Evolutionary conservation across 768 basidiomycete species (phyloP), one percentile per base, ranked within the genome.

Genomic region (Phanerochaete carnosa): DNA sequence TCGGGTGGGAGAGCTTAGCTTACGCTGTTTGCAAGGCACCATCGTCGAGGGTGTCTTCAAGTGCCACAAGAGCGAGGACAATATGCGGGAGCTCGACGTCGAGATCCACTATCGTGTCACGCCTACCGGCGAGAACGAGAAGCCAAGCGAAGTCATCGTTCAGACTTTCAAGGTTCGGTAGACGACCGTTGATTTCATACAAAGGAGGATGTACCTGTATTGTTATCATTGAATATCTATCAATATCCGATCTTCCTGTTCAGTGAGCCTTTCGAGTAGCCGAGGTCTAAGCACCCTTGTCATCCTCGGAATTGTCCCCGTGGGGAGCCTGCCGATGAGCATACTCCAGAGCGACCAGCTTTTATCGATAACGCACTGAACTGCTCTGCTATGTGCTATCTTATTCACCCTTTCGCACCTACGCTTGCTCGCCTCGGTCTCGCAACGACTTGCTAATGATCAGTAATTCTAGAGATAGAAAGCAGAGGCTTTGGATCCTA

Each of bases 31-130:
- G n/a, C n/a, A n/a, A 95, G 95, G 91, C 19, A 85, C 89, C 1
- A 72, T 81, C 26, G 86, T 98, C 25, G 71, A 79, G 5, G 96
- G 96, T 2, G 83, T 74, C n/a, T 95, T 98, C 79, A 82, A 84
- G 66, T 92, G 92, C 68, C 81, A 80, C 63, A 98, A 98, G 78
- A 91, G 85, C 68, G 75, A 79, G 33, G 77, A 74, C 3, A 98
- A 98, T 72, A 87, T 90, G 43, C 80, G 96, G 51, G 95, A 97
- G 70, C 75, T 98, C 50, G 90, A 95, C 62, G 85, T 98, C 15
- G 95, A 96, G 76, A 92, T 98, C 37, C 93, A 95, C 71, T 95
- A 81, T 69, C 64, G 72, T 0, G 75, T 89, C 63, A 79, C 76
- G 19, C 78, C 82, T 9, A 72, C 76, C 22, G 68, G 61, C 13